Conservation (phyloP, 2,329 filamentous ascomycete species). For the Fusarium protoensiforme region DNA sequence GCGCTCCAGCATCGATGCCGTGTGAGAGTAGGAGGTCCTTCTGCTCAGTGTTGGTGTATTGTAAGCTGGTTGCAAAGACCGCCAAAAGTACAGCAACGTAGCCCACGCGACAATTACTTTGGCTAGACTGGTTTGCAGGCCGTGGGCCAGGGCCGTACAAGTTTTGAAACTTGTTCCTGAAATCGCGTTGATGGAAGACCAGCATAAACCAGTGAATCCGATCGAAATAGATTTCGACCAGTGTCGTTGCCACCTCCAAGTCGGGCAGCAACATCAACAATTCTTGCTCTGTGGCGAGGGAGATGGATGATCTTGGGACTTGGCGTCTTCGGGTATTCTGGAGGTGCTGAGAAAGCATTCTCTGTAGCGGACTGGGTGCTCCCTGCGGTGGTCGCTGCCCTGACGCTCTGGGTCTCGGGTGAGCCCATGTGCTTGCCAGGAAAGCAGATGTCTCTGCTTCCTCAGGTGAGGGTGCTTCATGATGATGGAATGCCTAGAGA, state of each 20-base stretch:
- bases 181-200: conserved; percentile 50
- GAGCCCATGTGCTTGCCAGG: conserved; percentile 6
- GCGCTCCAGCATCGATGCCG: neutral
- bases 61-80: conserved; percentile 23
- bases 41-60: conserved; percentile 6
- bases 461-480: conserved; percentile 21
- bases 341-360: neutral
- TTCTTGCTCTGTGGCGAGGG: neutral
- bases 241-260: conserved; percentile 34
- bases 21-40: neutral
- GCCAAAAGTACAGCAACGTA: conserved; percentile 23
- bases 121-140: neutral
- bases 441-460: conserved; percentile 29
- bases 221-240: conserved; percentile 52
- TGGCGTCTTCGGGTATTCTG: neutral
- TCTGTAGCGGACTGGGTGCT: neutral
- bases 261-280: conserved; percentile 34
- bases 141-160: conserved; percentile 7
- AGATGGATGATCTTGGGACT: neutral
- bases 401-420: neutral
- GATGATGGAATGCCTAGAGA: conserved; percentile 31
- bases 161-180: conserved; percentile 26
- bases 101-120: neutral
- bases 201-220: conserved; percentile 53
- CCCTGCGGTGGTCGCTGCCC: neutral